phyloP scores from a whole-genome alignment of 495 filamentous ascomycete genomes.

The Staphylotrichum longicolle region DNA sequence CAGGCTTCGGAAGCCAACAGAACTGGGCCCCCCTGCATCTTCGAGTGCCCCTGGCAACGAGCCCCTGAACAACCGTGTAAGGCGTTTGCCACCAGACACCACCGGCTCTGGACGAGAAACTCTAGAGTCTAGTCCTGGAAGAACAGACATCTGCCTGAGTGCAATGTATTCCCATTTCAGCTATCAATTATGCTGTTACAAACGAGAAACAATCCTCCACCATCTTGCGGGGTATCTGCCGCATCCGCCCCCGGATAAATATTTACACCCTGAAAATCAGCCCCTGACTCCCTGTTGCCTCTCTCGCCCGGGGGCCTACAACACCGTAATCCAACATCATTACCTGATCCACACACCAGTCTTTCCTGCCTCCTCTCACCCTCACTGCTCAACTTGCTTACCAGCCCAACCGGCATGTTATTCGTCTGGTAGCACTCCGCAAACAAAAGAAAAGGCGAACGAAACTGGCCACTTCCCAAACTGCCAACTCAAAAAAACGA shows the following conservation, averaged over 20 bases:
- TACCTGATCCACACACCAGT: slow-evolving; percentile 1
- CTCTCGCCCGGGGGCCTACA: neutral
- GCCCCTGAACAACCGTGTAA: slow-evolving; percentile 10
- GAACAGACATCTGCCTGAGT: neutral
- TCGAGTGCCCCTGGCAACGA: neutral
- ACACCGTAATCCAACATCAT: slow-evolving; percentile 15
- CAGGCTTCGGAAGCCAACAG: slow-evolving; percentile 4
- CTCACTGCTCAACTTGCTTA: neutral
- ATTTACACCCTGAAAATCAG: slow-evolving; percentile 12
- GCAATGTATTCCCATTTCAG: slow-evolving; percentile 6
- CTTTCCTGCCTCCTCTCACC: too few relatives aligned
- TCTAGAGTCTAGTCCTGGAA: neutral
- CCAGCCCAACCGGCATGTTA: neutral
- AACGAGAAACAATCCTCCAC: neutral
- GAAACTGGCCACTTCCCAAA: too few relatives aligned
- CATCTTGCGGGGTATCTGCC: neutral
- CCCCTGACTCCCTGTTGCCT: neutral
- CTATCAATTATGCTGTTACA: slow-evolving; percentile 6
- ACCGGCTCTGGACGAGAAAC: neutral
- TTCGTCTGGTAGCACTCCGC: neutral
- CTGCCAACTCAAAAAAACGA: too few relatives aligned
- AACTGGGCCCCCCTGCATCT: neutral
- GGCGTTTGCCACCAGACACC: neutral
- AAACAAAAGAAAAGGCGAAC: neutral
- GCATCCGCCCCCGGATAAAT: neutral